phyloP scores from a whole-genome alignment of 2,329 filamentous ascomycete genomes.

The Arthrobotrys musiformis region DNA sequence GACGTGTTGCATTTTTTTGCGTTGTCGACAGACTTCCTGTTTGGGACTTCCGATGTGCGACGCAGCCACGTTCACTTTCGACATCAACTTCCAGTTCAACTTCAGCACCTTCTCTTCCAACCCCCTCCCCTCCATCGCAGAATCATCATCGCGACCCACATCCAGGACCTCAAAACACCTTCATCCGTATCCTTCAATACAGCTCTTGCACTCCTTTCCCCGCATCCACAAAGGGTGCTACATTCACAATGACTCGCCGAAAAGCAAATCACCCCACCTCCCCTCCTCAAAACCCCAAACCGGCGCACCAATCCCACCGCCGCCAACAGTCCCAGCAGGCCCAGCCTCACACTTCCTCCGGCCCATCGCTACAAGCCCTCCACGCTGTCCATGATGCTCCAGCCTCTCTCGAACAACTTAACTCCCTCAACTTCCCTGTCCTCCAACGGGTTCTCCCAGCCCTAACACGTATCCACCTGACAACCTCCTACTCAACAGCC shows the following conservation, averaged over 20 bases:
- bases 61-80: neutral
- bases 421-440: constrained; percentile 47
- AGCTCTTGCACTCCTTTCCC: too few relatives aligned
- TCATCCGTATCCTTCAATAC: neutral
- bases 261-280: constrained; percentile 47
- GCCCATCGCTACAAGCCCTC: constrained; percentile 40
- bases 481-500: constrained; percentile 44
- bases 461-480: constrained; percentile 33
- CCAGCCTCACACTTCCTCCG: constrained; percentile 38
- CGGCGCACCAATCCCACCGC: constrained; percentile 26
- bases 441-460: constrained; percentile 30
- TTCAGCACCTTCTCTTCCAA: too few relatives aligned
- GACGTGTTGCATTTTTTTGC: constrained; percentile 1
- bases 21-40: neutral
- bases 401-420: constrained; percentile 42
- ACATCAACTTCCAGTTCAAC: neutral
- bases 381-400: constrained; percentile 46
- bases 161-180: neutral
- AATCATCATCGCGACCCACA: neutral
- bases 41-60: neutral
- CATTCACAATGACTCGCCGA: constrained; percentile 28
- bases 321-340: constrained; percentile 46
- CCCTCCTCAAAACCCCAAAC: constrained; percentile 31
- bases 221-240: neutral
- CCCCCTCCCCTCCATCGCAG: neutral